Evolutionary conservation across 495 filamentous ascomycete genomes (phyloP), one percentile per base, ranked within the genome.

Genomic region (Xylona heveae): DNA sequence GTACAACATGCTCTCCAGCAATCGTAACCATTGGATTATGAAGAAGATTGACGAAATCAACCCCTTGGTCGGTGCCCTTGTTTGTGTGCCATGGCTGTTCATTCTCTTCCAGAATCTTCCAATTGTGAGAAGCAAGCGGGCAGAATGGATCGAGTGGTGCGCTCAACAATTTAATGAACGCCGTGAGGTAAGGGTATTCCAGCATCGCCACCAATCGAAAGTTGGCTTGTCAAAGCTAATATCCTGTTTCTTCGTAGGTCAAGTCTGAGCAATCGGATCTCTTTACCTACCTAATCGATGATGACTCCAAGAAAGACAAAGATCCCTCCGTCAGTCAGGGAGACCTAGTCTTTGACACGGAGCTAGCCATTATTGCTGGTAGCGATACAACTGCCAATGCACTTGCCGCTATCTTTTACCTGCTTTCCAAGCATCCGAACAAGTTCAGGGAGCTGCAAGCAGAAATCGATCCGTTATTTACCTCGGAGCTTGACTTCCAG

Each of bases 341-440:
- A n/a, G n/a, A n/a, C n/a, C n/a, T n/a, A n/a, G n/a, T n/a, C n/a
- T n/a, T n/a, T n/a, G n/a, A n/a, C n/a, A n/a, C n/a, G n/a, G n/a
- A n/a, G n/a, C n/a, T n/a, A n/a, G n/a, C n/a, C n/a, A n/a, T n/a
- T n/a, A n/a, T n/a, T n/a, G n/a, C n/a, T n/a, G n/a, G n/a, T n/a
- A 52, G 53, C 5, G 57, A 62, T 31, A 60, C 57, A 4, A 53
- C 54, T 0, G 40, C 58, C 5, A 27, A 46, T 1, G 46, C 54
- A 3, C 46, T 64, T 3, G 46, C 51, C 15, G 47, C 49, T 14
- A 40, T 48, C 5, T 46, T 63, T 19, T 64, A 57, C 31, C 44
- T 54, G 33, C 49, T 62, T 2, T 46, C 54, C 10, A 45, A 18
- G 1, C 24, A 49, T 22, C 54, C 50, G 0, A 30, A 38, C 0